A percentile compares a stretch with the other conserved stretches of the same genome.
Conservation (phyloP, 192 early-diverging fungal genomes). For the Linnemannia hyalina region DNA sequence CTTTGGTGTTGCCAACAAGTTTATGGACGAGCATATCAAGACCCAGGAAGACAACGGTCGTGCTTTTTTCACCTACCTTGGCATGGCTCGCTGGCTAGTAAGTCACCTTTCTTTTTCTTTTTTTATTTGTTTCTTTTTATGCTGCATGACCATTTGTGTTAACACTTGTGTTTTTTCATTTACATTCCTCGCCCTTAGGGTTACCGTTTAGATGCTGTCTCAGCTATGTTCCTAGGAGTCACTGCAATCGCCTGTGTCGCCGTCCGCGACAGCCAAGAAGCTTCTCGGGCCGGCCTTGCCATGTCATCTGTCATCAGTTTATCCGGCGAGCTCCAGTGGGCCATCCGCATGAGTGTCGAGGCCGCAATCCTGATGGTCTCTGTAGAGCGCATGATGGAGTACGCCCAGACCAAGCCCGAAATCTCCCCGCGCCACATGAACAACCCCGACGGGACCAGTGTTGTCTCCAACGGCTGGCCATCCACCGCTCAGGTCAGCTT, state of each 20-base stretch:
- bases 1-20: slow-evolving; percentile 63
- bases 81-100: slow-evolving; percentile 63
- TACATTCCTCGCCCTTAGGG: slow-evolving; percentile 9
- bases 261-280: slow-evolving; percentile 31
- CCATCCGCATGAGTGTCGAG: slow-evolving; percentile 62
- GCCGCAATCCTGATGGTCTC: slow-evolving; percentile 42
- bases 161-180: neutral
- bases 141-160: neutral
- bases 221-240: slow-evolving; percentile 52
- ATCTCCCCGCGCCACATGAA: slow-evolving; percentile 46
- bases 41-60: slow-evolving; percentile 69
- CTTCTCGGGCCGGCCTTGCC: slow-evolving; percentile 63
- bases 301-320: slow-evolving; percentile 65
- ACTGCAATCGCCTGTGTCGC: slow-evolving; percentile 58
- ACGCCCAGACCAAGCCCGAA: slow-evolving; percentile 44
- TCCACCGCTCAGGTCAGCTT: slow-evolving; percentile 66
- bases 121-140: neutral
- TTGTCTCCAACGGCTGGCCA: slow-evolving; percentile 69
- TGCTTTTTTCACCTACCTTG: slow-evolving; percentile 65
- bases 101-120: neutral
- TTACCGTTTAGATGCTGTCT: slow-evolving; percentile 60
- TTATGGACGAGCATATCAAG: slow-evolving; percentile 60
- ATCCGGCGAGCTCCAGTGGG: slow-evolving; percentile 52
- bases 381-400: slow-evolving; percentile 69
- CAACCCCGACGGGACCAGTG: slow-evolving; percentile 15